Evolutionary conservation across 345 rosid species (phyloP).

Genomic region (Lagerstroemia speciosa): DNA sequence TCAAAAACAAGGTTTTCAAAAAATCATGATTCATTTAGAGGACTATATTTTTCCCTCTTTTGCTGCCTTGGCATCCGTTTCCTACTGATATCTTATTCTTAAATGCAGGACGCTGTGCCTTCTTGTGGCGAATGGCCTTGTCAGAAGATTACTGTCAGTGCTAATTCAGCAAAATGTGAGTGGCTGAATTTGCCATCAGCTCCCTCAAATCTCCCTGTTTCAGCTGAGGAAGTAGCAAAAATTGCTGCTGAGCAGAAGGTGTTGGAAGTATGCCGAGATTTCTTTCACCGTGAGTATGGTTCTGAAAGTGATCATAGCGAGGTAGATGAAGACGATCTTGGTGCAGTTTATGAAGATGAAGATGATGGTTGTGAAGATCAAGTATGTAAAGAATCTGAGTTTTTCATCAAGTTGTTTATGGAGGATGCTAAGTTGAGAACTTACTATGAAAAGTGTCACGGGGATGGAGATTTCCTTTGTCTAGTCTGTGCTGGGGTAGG

Average conservation of each 20-base stretch:
- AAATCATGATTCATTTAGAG: too few relatives aligned
- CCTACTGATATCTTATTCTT: background rate
- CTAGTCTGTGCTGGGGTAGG: slow-evolving; percentile 57
- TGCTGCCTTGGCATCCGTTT: background rate
- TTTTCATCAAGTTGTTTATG: slow-evolving; percentile 36
- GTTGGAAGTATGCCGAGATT: slow-evolving; percentile 34
- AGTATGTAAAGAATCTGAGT: slow-evolving; percentile 24
- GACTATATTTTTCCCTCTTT: background rate
- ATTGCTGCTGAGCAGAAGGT: slow-evolving; percentile 24
- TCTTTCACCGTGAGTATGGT: slow-evolving; percentile 20
- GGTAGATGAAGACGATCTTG: background rate
- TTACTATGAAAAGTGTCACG: slow-evolving; percentile 38
- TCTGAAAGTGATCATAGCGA: slow-evolving; percentile 11
- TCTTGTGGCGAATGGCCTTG: slow-evolving; percentile 18
- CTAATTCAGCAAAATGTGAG: background rate
- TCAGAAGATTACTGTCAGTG: background rate
- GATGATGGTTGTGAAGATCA: slow-evolving; percentile 12
- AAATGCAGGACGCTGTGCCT: slow-evolving; percentile 6
- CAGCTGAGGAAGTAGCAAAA: slow-evolving; percentile 19
- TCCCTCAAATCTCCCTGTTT: slow-evolving; percentile 1
- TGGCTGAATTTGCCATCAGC: slow-evolving; percentile 8
- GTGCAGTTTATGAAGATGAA: background rate
- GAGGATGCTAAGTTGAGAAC: slow-evolving; percentile 44
- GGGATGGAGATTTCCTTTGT: slow-evolving; percentile 54
- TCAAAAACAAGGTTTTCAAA: background rate